These are phyloP conservation scores for Kodamaea fukazawae DNA, from an alignment of 805 yeast genomes.

Conservation along the genomic window DNA sequence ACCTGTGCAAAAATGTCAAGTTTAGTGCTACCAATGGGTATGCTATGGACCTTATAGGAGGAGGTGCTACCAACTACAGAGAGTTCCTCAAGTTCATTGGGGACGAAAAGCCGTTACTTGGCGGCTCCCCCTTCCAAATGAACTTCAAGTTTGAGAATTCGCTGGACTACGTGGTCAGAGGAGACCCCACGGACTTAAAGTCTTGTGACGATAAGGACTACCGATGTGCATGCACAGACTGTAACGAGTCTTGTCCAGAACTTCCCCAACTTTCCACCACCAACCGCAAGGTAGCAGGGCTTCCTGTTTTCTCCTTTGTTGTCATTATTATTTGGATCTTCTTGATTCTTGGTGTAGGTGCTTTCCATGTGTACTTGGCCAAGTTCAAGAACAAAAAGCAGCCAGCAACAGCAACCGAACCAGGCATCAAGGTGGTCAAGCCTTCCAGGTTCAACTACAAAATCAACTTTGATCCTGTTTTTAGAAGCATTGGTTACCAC, in stretches of 20 bases:
- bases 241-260: conserved; percentile 74
- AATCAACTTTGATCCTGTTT: conserved; percentile 24
- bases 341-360: conserved; percentile 41
- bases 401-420: neutral
- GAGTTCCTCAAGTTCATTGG: conserved; percentile 86
- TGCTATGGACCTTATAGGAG: conserved; percentile 96
- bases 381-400: conserved; percentile 3
- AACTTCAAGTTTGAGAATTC: conserved; percentile 52
- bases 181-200: conserved; percentile 30
- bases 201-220: conserved; percentile 65
- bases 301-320: conserved; percentile 58
- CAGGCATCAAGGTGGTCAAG: neutral
- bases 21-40: conserved; percentile 93
- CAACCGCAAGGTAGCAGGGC: conserved; percentile 43
- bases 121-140: conserved; percentile 95
- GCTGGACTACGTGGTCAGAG: neutral
- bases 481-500: conserved; percentile 50
- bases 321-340: conserved; percentile 51
- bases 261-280: conserved; percentile 42
- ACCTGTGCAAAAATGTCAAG: conserved; percentile 85
- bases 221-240: conserved; percentile 89
- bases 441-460: conserved; percentile 7
- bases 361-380: conserved; percentile 31
- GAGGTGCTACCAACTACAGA: conserved; percentile 80
- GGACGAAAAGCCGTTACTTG: conserved; percentile 88